Base-by-base conservation (phyloP, 2,329 filamentous ascomycete genomes). In the Colletotrichum salicis region DNA sequence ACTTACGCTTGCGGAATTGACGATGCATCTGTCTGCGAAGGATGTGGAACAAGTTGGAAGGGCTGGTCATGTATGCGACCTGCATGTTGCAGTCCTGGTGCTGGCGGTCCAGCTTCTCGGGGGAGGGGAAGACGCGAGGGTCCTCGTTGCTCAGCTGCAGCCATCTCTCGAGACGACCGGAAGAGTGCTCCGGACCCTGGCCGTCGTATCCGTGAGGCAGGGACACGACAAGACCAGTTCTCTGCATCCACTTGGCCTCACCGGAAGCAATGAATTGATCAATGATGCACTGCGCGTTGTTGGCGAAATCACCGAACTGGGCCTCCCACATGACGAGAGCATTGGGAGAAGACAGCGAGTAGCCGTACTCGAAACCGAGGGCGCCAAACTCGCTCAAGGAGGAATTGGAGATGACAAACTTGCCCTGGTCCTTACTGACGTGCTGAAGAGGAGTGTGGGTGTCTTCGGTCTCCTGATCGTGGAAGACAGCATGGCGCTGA, bases 71-170 rank as follows among this genome's bases (percentile, higher is more conserved):
- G 88, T 96, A 97, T 67, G 92, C 95, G 81, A 99, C 93, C 86
- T 99, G 96, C 91, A 99, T 97, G 87, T 99, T 99, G 89, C 95
- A 97, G 86, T 99, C 96, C 86, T 99, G 96, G 87, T 99, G 96
- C 85, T 98, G 96, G 77, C 96, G 94, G 67, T 97, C 92, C 73
- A 98, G 90, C 88, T 96, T 98, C 76, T 97, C 95, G 37, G 89
- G 87, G 1, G 91, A 88, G 64, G 96, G 96, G 91, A 95, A 99
- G 78, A 96, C 90, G 75, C 96, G 94, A 68, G 96, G 95, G 80
- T 99, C 96, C 83, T 99, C 96, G 84, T 98, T 98, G 85, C 93
- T 96, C 72, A 99, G 91, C 84, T 98, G 96, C 75, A 99, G 89
- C 86, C 97, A 99, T 79, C 96, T 93, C 87, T 99, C 96, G 84